Evolutionary conservation across 1,284 basidiomycete genomes (phyloP).

Genomic region (Ustilago cynodontis): DNA sequence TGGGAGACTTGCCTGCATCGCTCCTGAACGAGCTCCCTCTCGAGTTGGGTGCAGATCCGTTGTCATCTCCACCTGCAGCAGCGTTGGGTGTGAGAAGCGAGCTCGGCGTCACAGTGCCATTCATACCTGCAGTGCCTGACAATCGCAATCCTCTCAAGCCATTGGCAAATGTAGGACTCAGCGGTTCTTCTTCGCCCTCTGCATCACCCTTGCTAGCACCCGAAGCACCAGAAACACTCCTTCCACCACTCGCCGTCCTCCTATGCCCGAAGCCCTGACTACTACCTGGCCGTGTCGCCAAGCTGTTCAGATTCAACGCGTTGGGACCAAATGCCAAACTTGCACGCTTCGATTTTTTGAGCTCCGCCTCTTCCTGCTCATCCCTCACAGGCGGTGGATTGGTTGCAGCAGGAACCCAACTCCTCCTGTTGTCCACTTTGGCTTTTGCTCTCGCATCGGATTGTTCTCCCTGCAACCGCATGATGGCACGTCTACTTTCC

Average conservation of each 20-base stretch:
- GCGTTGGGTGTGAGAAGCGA: constrained; percentile 33
- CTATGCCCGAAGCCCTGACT: constrained; percentile 35
- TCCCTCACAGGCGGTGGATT: constrained; percentile 29
- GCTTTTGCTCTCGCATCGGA: constrained; percentile 52
- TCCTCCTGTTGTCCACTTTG: constrained; percentile 52
- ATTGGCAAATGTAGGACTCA: constrained; percentile 48
- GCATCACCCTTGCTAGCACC: constrained; percentile 35
- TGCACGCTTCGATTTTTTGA: constrained; percentile 56
- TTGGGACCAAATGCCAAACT: constrained; percentile 61
- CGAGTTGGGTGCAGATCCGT: constrained; percentile 42
- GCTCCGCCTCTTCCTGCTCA: constrained; percentile 55
- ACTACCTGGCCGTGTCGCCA: constrained; percentile 15
- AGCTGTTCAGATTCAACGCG: constrained; percentile 36
- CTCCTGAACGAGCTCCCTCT: constrained; percentile 51
- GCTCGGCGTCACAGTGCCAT: constrained; percentile 12
- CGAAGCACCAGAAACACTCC: constrained; percentile 44
- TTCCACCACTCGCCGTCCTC: constrained; percentile 48
- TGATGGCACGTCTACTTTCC: constrained; percentile 64
- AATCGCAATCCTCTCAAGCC: constrained; percentile 49
- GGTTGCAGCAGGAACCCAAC: constrained; percentile 46
- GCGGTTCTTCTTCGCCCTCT: constrained; percentile 41
- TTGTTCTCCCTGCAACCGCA: constrained; percentile 63
- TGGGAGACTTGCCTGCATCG: constrained; percentile 33
- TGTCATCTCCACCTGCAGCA: constrained; percentile 12
- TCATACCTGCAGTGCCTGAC: constrained; percentile 35